These are phyloP conservation scores for Ampelomyces quisqualis DNA, from an alignment of 2,329 filamentous ascomycete species.

Conservation along the genomic window DNA sequence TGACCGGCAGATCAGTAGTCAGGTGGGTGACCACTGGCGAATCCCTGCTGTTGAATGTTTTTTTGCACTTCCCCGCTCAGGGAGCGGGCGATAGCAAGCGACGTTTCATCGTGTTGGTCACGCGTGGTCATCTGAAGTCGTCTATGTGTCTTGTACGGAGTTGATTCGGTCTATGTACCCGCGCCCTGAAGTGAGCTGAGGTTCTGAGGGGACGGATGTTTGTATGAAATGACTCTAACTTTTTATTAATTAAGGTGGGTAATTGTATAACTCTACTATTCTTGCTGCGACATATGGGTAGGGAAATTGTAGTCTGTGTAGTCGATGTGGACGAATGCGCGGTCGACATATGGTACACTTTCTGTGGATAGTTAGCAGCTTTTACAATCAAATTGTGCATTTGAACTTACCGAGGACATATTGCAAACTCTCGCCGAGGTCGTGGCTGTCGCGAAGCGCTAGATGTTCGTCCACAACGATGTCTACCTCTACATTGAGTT, in stretches of 20 bases:
- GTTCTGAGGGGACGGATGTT: too few species aligned
- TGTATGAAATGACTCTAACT: too few species aligned
- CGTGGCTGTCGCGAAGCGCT: conserved; percentile 75
- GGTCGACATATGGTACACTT: conserved; percentile 72
- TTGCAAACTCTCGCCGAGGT: conserved; percentile 74
- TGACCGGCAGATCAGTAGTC: neutral
- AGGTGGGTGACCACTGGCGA: neutral
- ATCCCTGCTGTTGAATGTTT: too few species aligned
- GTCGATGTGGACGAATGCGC: conserved; percentile 56
- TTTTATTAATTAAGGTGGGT: too few species aligned
- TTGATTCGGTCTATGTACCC: too few species aligned
- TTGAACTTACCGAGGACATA: conserved; percentile 65
- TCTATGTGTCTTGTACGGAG: too few species aligned
- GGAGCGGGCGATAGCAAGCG: too few species aligned
- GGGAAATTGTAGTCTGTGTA: conserved; percentile 54
- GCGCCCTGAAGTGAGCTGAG: too few species aligned
- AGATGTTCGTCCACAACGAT: conserved; percentile 78
- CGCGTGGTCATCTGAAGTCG: too few species aligned
- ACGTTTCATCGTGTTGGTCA: too few species aligned
- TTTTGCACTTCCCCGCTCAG: too few species aligned
- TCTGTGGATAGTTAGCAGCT: conserved; percentile 42
- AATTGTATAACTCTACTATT: too few species aligned
- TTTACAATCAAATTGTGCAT: neutral
- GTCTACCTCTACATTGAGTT: conserved; percentile 80
- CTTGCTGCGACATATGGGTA: conserved; percentile 53